Base-by-base conservation (phyloP, 2,329 filamentous ascomycete species). In the Stylonectria norvegica region DNA sequence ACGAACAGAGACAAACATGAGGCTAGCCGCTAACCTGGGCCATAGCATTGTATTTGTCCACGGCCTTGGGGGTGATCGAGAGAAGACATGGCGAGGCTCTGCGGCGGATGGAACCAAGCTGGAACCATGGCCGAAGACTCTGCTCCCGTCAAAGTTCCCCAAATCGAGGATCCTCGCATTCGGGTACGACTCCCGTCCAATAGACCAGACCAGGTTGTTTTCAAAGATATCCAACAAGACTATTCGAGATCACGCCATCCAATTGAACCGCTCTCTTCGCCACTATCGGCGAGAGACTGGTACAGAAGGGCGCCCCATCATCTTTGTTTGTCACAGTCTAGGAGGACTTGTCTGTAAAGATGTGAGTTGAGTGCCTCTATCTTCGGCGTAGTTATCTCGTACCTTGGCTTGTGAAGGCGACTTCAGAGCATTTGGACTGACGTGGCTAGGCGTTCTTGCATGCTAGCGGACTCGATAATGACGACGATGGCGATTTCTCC, bases 311-410 rank as follows among this genome's bases (percentile, higher is more conserved):
- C 28, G 36, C 3, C 36, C 30, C 3, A 39, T 39, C 15, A 20
- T 39, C 11, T 39, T 39, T 27, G 36, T 39, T 6, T 39, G 36
- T 16, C 36, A 39, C 17, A 39, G 36, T n/a, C 16, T 39, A 3
- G 36, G 36, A 16, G 36, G 36, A 4, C 28, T 39, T 11, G 36
- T 39, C 11, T 39, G 36, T 5, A 34, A 39, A 27, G 36, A 39
- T 39, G 29, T 39, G 14, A 39, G 36, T 23, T 4, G n/a, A 12
- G 7, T 25, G 22, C 22, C 22, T 25, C 22, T 7, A 12, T 25
- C 22, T 12, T 25, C 7, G 22, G 12, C n/a, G n/a, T n/a, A n/a
- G n/a, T n/a, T n/a, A n/a, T n/a, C n/a, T n/a, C n/a, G n/a, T n/a
- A n/a, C n/a, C n/a, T n/a, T n/a, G n/a, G n/a, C n/a, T n/a, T n/a